Conservation (phyloP, 148 eudicot species). For the Rhododendron williamsianum region DNA sequence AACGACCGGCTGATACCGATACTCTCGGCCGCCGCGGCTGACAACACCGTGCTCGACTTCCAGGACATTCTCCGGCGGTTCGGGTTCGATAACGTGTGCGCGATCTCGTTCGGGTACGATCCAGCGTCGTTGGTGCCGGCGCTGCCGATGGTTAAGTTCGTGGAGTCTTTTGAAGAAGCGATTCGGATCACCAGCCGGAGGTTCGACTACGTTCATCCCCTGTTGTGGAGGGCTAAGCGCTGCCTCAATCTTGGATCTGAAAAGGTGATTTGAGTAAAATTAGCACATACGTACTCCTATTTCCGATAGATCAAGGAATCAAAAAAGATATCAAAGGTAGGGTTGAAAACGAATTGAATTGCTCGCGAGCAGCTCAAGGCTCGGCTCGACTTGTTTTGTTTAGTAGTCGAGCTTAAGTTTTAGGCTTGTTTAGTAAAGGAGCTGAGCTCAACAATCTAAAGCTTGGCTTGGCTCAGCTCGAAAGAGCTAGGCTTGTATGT, state of each 20-base stretch:
- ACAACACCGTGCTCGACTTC: slow-evolving; percentile 16
- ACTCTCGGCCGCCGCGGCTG: slow-evolving; percentile 8
- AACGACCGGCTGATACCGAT: neutral
- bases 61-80: slow-evolving; percentile 29
- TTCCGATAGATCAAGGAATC: neutral
- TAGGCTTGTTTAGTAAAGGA: neutral
- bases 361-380: neutral
- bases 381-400: no score
- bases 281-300: no score
- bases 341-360: no score
- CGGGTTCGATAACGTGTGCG: slow-evolving; percentile 30
- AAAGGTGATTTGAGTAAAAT: neutral
- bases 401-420: no score
- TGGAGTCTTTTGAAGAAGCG: slow-evolving; percentile 16
- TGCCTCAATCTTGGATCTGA: slow-evolving; percentile 12
- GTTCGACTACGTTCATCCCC: slow-evolving; percentile 1
- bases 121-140: slow-evolving; percentile 10
- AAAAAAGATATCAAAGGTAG: neutral
- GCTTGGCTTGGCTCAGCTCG: no score
- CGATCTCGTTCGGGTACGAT: slow-evolving; percentile 24
- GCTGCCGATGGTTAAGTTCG: slow-evolving; percentile 10
- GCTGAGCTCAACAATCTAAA: neutral
- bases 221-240: slow-evolving; percentile 10
- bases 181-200: slow-evolving; percentile 16
- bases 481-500: no score